Percentiles rank a stretch among this genome's conserved stretches.
Conservation (phyloP, 768 basidiomycete genomes). For the Kwoniella sp. region DNA sequence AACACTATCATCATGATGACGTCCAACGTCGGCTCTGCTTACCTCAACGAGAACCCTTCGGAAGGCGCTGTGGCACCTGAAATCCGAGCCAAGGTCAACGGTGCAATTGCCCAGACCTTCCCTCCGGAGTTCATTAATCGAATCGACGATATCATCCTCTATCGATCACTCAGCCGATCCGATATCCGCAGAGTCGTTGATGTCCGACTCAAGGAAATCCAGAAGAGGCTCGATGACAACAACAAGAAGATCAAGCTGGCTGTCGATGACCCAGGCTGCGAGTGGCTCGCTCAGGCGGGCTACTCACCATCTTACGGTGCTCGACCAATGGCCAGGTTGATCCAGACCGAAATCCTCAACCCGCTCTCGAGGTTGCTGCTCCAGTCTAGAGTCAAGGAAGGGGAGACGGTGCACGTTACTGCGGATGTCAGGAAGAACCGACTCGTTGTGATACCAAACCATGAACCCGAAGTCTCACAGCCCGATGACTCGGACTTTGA, state of each 20-base stretch:
- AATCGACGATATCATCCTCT: constrained; percentile 57
- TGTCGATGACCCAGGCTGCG: constrained; percentile 73
- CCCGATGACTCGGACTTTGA: constrained; percentile 42
- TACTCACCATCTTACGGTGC: constrained; percentile 75
- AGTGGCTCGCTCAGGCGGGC: constrained; percentile 56
- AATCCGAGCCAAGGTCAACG: constrained; percentile 53
- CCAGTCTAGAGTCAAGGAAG: constrained; percentile 77
- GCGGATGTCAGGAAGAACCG: constrained; percentile 83
- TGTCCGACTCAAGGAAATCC: constrained; percentile 80
- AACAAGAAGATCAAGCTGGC: constrained; percentile 75
- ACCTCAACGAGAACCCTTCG: constrained; percentile 57
- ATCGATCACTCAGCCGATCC: constrained; percentile 76
- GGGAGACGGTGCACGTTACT: constrained; percentile 71
- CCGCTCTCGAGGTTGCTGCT: constrained; percentile 84
- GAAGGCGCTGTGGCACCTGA: constrained; percentile 55
- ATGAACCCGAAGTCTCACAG: constrained; percentile 58
- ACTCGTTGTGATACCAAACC: constrained; percentile 78
- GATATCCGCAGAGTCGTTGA: constrained; percentile 86
- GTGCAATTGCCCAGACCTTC: constrained; percentile 57
- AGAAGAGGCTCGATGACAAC: constrained; percentile 71
- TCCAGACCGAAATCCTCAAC: constrained; percentile 89
- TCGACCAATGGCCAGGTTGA: constrained; percentile 84
- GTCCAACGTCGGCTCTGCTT: constrained; percentile 57
- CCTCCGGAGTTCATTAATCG: constrained; percentile 59
- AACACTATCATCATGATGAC: constrained; percentile 59